Percentiles rank a stretch among this genome's conserved stretches.
These are phyloP conservation scores for Kwoniella europaea DNA, from an alignment of 768 basidiomycete genomes.

Conservation along the genomic window DNA sequence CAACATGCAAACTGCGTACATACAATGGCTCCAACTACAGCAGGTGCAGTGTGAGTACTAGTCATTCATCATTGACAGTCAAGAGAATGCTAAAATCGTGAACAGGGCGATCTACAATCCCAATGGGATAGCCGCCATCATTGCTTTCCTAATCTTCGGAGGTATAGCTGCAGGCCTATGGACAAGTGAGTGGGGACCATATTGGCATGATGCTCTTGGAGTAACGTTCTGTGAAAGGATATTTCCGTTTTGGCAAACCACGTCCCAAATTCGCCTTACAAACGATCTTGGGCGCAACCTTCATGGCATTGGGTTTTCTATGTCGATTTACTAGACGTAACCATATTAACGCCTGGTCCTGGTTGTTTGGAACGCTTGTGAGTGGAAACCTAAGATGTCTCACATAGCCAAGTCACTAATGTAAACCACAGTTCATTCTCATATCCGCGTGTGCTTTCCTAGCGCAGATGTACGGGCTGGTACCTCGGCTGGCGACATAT, in stretches of 20 bases:
- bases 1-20: neutral
- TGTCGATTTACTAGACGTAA: conserved; percentile 27
- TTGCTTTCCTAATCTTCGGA: conserved; percentile 26
- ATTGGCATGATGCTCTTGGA: neutral
- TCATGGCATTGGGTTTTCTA: conserved; percentile 34
- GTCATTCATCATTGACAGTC: neutral
- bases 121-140: conserved; percentile 29
- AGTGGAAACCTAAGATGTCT: neutral
- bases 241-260: conserved; percentile 25
- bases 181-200: conserved; percentile 26
- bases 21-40: conserved; percentile 9
- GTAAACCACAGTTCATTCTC: conserved; percentile 41
- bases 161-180: conserved; percentile 26
- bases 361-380: conserved; percentile 35
- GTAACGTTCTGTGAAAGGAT: conserved; percentile 19
- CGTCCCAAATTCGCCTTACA: conserved; percentile 31
- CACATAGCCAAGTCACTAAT: neutral
- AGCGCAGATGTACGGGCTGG: conserved; percentile 67
- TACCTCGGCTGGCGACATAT: conserved; percentile 67
- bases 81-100: neutral
- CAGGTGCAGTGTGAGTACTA: conserved; percentile 6
- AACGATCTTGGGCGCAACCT: conserved; percentile 28
- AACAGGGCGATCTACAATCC: conserved; percentile 38
- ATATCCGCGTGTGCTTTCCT: conserved; percentile 69
- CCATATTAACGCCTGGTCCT: conserved; percentile 35